These are phyloP conservation scores for Lecanicillium sp. DNA, from an alignment of 2,329 filamentous ascomycete genomes.

Conservation along the genomic window DNA sequence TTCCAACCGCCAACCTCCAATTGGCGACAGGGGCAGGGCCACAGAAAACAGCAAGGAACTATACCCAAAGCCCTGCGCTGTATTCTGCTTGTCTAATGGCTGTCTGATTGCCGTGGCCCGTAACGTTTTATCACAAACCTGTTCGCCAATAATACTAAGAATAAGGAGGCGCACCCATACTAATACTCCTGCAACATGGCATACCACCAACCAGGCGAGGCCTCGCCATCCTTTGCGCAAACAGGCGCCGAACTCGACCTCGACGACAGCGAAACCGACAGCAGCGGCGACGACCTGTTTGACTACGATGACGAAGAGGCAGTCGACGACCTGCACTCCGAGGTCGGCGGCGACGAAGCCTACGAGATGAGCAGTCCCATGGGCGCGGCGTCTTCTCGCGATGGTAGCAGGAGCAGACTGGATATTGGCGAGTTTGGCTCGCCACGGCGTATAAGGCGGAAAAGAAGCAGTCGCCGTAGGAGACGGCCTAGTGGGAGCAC, in stretches of 20 bases:
- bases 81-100: too few relatives aligned
- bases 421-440: conserved; percentile 3
- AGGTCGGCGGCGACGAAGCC: conserved; percentile 20
- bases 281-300: conserved; percentile 17
- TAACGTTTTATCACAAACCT: too few relatives aligned
- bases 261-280: conserved; percentile 23
- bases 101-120: too few relatives aligned
- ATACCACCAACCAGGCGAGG: conserved; percentile 17
- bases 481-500: conserved; percentile 17
- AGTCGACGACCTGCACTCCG: conserved; percentile 18
- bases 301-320: conserved; percentile 15
- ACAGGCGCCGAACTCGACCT: conserved; percentile 28
- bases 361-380: conserved; percentile 21
- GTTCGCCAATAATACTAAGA: too few relatives aligned
- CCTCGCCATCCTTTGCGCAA: conserved; percentile 29
- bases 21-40: too few relatives aligned
- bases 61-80: too few relatives aligned
- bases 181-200: too few relatives aligned
- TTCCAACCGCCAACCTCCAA: not conserved
- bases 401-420: not conserved
- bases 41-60: too few relatives aligned
- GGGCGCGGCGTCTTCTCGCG: not conserved
- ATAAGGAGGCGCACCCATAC: too few relatives aligned
- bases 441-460: too few relatives aligned
- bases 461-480: conserved; percentile 6